These are phyloP conservation scores for Lichtheimia ramosa DNA, from an alignment of 371 early-diverging fungal genomes.

Conservation along the genomic window DNA sequence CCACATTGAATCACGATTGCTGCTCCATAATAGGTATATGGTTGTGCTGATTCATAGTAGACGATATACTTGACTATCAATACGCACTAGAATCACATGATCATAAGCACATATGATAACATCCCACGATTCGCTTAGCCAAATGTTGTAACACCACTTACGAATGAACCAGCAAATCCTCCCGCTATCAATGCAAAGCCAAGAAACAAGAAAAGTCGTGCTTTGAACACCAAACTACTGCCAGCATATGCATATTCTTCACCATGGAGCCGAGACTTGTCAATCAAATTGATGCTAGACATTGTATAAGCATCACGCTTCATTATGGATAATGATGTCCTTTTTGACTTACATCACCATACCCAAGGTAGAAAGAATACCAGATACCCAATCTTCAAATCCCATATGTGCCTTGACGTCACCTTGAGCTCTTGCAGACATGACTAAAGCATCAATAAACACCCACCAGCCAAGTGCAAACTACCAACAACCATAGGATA, in stretches of 20 bases:
- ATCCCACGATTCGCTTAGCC: background rate
- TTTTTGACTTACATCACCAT: slow-evolving; percentile 68
- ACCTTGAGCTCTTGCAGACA: slow-evolving; percentile 31
- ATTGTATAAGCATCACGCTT: background rate
- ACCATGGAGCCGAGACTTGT: slow-evolving; percentile 56
- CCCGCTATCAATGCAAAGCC: slow-evolving; percentile 81
- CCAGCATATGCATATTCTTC: slow-evolving; percentile 51
- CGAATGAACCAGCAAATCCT: slow-evolving; percentile 74
- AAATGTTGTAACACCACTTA: slow-evolving; percentile 31
- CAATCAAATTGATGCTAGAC: slow-evolving; percentile 54
- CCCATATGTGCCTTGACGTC: slow-evolving; percentile 44
- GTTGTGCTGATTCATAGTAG: slow-evolving; percentile 53
- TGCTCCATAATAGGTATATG: slow-evolving; percentile 69
- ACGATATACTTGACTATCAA: slow-evolving; percentile 72
- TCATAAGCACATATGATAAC: background rate
- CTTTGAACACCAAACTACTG: slow-evolving; percentile 62
- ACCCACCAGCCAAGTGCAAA: slow-evolving; percentile 87
- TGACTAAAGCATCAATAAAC: slow-evolving; percentile 72
- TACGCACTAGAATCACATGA: slow-evolving; percentile 52
- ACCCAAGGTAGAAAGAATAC: slow-evolving; percentile 74
- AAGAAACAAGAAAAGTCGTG: slow-evolving; percentile 72
- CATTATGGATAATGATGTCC: background rate
- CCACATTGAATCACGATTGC: slow-evolving; percentile 67
- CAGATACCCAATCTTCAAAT: slow-evolving; percentile 83
- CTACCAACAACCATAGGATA: too few relatives aligned